Conservation (phyloP, 345 rosid species). For the Citrus sinensis region DNA sequence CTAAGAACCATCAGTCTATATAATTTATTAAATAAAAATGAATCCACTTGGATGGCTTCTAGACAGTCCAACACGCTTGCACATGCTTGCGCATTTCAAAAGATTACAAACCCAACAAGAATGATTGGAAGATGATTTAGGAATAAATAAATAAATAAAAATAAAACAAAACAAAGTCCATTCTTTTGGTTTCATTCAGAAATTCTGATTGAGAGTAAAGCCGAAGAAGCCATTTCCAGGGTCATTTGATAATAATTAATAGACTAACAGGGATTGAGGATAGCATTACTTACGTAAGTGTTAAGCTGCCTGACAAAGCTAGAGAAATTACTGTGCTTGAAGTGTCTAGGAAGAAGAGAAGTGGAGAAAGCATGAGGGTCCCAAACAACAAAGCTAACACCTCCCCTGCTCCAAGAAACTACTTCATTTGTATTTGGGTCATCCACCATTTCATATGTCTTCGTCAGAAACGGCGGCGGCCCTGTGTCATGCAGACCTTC, state of each 20-base stretch:
- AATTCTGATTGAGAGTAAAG: neutral
- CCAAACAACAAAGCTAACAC: slow-evolving; percentile 75
- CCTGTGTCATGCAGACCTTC: slow-evolving; percentile 79
- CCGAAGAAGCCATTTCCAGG: neutral
- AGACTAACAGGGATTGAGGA: neutral
- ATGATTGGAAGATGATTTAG: too few species aligned
- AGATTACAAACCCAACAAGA: too few species aligned
- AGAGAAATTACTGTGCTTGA: slow-evolving; percentile 95
- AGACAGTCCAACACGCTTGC: neutral
- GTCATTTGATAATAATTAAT: neutral
- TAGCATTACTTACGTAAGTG: slow-evolving; percentile 61
- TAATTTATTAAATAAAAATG: neutral
- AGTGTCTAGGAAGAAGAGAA: slow-evolving; percentile 61
- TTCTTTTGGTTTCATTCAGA: neutral
- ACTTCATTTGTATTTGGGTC: slow-evolving; percentile 58
- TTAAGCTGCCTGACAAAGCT: slow-evolving; percentile 90
- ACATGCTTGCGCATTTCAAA: neutral
- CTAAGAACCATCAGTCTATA: neutral
- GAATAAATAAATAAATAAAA: too few species aligned
- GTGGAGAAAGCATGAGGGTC: slow-evolving; percentile 68
- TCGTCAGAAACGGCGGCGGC: slow-evolving; percentile 76
- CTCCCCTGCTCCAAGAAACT: slow-evolving; percentile 72
- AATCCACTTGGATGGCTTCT: neutral
- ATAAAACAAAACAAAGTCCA: neutral
- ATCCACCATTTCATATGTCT: slow-evolving; percentile 82